Base-by-base conservation (phyloP, 192 early-diverging fungal species). In the Entomortierella beljakovae region DNA sequence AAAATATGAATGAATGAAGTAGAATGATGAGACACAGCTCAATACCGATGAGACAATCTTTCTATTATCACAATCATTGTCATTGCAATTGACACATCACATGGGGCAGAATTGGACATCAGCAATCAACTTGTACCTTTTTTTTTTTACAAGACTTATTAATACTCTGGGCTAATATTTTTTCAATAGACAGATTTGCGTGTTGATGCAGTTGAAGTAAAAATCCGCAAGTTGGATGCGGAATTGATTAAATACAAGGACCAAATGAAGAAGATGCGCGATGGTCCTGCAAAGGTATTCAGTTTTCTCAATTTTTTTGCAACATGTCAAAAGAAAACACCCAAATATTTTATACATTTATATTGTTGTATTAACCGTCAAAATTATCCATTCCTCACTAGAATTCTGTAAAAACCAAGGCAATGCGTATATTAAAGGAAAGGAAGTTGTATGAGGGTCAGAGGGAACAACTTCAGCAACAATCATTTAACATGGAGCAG, bases 401-500 rank as follows among this genome's bases (percentile, higher is more conserved):
- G 90, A 95, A 95, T 70, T 81, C 92, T 10, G 88, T 98, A n/a
- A 96, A 98, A 84, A 90, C 94, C 72, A 93, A 93, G 63, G 98
- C 98, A 0, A 68, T 99, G 74, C 83, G 92, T 28, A 91, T 97
- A 9, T 72, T 99, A 42, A 95, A 97, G 84, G 97, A 99, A 80
- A 94, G 93, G 68, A 98, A 97, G 68, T 71, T 97, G 89, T 96
- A 97, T 80, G 98, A 99, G 81, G 86, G 84, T 29, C 97, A 99
- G 82, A 88, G 95, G 40, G 96, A 99, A 65, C 93, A 97, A 71
- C 87, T 99, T 50, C 91, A 92, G 83, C 96, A 97, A 81, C 96
- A 98, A 82, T 92, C 97, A 33, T 99, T 97, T 76, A 99, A 98
- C 85, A 99, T 99, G 98, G 98, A 99, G 82, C 96, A 97, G 85